phyloP scores from a whole-genome alignment of 2,329 filamentous ascomycete genomes.

The Apiospora koreana region DNA sequence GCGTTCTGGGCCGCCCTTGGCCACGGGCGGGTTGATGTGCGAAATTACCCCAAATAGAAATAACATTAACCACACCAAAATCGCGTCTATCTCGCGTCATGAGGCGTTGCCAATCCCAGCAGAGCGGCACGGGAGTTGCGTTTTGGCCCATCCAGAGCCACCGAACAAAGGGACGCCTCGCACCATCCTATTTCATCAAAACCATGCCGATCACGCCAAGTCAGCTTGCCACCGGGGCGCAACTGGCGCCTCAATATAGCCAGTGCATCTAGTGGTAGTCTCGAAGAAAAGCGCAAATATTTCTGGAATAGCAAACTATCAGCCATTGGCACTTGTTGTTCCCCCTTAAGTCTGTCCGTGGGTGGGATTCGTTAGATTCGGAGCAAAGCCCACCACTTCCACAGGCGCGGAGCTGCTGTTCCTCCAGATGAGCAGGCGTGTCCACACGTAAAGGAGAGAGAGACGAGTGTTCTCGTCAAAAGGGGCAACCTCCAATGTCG shows the following conservation, averaged over 20 bases:
- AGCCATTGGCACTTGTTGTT: background rate
- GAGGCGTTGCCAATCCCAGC: slow-evolving; percentile 1
- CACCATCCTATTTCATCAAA: background rate
- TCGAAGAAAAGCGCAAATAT: background rate
- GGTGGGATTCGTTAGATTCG: background rate
- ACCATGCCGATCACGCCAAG: background rate
- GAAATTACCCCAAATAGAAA: slow-evolving; percentile 11
- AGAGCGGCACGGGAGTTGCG: background rate
- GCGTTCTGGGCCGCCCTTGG: slow-evolving; percentile 1
- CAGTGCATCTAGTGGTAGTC: background rate
- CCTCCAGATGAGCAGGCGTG: background rate
- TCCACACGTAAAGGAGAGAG: background rate
- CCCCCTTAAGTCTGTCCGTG: background rate
- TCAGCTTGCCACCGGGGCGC: background rate
- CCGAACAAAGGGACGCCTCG: slow-evolving; percentile 2
- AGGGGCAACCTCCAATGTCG: background rate
- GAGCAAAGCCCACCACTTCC: background rate
- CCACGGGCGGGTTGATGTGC: background rate
- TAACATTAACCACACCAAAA: background rate
- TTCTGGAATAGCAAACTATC: background rate
- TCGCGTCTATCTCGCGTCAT: slow-evolving; percentile 9
- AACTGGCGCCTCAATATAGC: background rate
- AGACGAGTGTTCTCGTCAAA: background rate
- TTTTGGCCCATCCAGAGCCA: background rate
- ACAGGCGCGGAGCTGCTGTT: background rate